A percentile compares a stretch with the other conserved stretches of the same genome.
These are phyloP conservation scores for Triticum monococcum DNA, from an alignment of 176 grass and related monocot genomes.

Conservation along the genomic window DNA sequence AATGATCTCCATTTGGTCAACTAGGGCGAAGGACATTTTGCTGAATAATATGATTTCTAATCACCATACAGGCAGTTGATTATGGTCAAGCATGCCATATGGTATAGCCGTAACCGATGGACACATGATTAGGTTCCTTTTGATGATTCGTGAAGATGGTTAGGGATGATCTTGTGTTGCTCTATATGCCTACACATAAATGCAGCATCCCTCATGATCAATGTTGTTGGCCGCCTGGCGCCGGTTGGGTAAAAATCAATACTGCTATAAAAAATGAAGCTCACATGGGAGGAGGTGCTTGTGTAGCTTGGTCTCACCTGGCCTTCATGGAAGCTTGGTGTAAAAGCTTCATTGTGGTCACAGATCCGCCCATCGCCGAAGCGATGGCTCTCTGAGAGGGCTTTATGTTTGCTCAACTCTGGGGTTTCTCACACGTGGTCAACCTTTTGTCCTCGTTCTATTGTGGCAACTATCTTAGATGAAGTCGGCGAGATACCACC, in stretches of 20 bases:
- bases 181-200: not conserved
- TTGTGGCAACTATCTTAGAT: not conserved
- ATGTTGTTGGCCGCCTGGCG: not conserved
- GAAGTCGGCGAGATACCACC: not conserved
- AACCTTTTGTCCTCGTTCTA: not conserved
- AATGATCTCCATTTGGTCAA: too few species aligned
- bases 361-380: not conserved
- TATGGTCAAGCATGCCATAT: not conserved
- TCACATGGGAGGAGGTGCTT: not conserved
- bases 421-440: not conserved
- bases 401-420: not conserved
- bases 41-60: not conserved
- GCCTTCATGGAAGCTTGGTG: not conserved
- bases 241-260: not conserved
- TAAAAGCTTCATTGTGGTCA: not conserved
- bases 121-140: not conserved
- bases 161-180: not conserved
- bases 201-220: not conserved
- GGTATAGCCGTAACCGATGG: not conserved
- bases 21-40: not conserved
- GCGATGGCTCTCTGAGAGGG: not conserved
- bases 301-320: not conserved
- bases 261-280: not conserved
- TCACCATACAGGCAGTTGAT: not conserved
- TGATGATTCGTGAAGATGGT: not conserved